Percentiles rank a stretch among this genome's conserved stretches.
phyloP scores from a whole-genome alignment of 805 yeast genomes.

The Candida michaelii region DNA sequence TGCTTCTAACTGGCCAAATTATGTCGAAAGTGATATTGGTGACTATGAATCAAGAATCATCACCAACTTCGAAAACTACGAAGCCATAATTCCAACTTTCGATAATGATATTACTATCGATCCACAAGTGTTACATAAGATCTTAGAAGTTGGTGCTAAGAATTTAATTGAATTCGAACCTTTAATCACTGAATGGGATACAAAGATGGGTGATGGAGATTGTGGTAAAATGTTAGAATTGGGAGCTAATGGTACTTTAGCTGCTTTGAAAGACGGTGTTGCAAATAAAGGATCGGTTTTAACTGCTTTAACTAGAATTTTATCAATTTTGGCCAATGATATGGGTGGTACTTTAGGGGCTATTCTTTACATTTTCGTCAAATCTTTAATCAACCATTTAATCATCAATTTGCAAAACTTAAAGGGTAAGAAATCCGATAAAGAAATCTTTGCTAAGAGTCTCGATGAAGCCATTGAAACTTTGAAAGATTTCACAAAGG shows the following conservation, averaged over 20 bases:
- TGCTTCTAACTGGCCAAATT: slow-evolving; percentile 31
- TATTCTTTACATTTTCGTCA: slow-evolving; percentile 32
- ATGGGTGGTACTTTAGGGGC: slow-evolving; percentile 45
- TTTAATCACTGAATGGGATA: slow-evolving; percentile 40
- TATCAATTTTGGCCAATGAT: slow-evolving; percentile 29
- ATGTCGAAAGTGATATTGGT: slow-evolving; percentile 14
- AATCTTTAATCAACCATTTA: slow-evolving; percentile 21
- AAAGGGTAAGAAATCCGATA: slow-evolving; percentile 9
- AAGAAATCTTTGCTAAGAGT: slow-evolving; percentile 20
- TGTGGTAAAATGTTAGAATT: slow-evolving; percentile 39
- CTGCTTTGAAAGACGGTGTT: slow-evolving; percentile 21
- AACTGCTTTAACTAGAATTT: slow-evolving; percentile 21
- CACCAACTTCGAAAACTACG: slow-evolving; percentile 25
- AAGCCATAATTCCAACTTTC: slow-evolving; percentile 14
- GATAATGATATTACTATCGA: slow-evolving; percentile 21
- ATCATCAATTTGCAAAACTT: slow-evolving; percentile 15
- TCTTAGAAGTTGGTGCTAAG: slow-evolving; percentile 24
- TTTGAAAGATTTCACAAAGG: slow-evolving; percentile 32
- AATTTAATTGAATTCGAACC: slow-evolving; percentile 33
- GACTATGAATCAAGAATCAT: slow-evolving; percentile 25
- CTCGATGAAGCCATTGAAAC: slow-evolving; percentile 25
- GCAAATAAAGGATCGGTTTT: slow-evolving; percentile 25
- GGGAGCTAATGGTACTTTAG: slow-evolving; percentile 30
- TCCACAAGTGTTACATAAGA: slow-evolving; percentile 12
- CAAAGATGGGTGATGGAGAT: slow-evolving; percentile 46